Evolutionary conservation across 805 yeast species (phyloP), one percentile per base, ranked within the genome.

Genomic region (Lipomyces yamadae): DNA sequence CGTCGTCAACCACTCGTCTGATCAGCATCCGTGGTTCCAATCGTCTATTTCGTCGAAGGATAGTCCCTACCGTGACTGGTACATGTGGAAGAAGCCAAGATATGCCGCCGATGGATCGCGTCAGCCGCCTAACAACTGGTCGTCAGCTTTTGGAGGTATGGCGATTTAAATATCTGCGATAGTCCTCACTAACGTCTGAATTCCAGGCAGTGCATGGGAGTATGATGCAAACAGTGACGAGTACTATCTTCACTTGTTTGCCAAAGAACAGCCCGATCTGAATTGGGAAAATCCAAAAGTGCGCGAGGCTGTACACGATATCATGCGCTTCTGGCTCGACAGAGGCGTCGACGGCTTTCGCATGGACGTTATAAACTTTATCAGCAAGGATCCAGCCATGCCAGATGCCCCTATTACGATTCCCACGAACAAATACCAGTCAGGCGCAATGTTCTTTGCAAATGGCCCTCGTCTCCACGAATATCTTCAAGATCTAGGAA

Each of bases 1-100:
- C 74, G 88, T 86, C 56, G 81, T 86, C 73, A 86, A 86, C 78
- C 89, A 86, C 74, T 82, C 87, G 32, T 85, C 88, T 1, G 75
- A 79, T 54, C 57, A 84, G 74, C 88, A 86, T 75, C 79, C 76
- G 58, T 86, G 88, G 88, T 85, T 85, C 77, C 77, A 83, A 73
- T 86, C 85, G 72, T 83, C 86, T 8, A 76, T 85, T 63, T 78
- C 84, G 5, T 82, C 86, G 18, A 81, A 78, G 71, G 76, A 79
- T 60, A 84, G 82, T 74, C 82, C 87, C 5, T 85, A 86, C 77
- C 80, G 88, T 74, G 87, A 86, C 75, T 85, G 88, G 88, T 85
- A 84, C 76, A 78, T 84, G 67, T 86, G 89, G 89, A 83, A 79
- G 70, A 82, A 83, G 39, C 80, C 85, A 37, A 80, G 75, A 57